phyloP scores from a whole-genome alignment of 2,329 filamentous ascomycete species.

The Apiospora rasikravindrae region DNA sequence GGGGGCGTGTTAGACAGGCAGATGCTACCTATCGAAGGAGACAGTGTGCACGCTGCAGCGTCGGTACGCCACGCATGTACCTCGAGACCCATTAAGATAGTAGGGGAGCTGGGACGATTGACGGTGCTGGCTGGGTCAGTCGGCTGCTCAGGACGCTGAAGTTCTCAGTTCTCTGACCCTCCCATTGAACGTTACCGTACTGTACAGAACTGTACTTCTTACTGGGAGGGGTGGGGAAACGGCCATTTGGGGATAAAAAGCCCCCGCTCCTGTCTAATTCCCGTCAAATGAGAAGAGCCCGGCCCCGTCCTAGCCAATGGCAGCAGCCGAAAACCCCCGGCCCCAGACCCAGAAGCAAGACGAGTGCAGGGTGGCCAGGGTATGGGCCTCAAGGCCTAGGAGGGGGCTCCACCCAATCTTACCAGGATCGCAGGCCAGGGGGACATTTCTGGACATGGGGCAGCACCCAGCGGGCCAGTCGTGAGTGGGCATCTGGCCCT shows the following conservation, averaged over 20 bases:
- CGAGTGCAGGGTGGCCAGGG: neutral
- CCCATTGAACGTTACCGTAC: neutral
- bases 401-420: neutral
- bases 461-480: neutral
- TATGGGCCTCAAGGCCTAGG: no score
- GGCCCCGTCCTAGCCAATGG: slow-evolving; percentile 1
- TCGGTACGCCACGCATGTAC: neutral
- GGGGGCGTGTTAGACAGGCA: neutral
- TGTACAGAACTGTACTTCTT: neutral
- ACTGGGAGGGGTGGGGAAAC: neutral
- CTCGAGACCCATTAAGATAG: neutral
- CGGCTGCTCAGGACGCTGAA: neutral
- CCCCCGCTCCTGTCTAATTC: neutral
- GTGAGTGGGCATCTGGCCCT: slow-evolving; percentile 6
- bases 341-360: slow-evolving; percentile 3
- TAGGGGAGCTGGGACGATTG: slow-evolving; percentile 2
- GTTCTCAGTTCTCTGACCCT: neutral
- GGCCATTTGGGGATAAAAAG: neutral
- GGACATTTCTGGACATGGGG: neutral
- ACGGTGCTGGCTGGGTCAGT: neutral
- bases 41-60: neutral
- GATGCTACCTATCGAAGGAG: neutral
- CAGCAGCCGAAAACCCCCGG: neutral
- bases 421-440: neutral
- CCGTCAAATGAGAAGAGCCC: slow-evolving; percentile 2